These are phyloP conservation scores for Fragilaria radians DNA, from an alignment of 108 stramenopile species.

Conservation along the genomic window DNA sequence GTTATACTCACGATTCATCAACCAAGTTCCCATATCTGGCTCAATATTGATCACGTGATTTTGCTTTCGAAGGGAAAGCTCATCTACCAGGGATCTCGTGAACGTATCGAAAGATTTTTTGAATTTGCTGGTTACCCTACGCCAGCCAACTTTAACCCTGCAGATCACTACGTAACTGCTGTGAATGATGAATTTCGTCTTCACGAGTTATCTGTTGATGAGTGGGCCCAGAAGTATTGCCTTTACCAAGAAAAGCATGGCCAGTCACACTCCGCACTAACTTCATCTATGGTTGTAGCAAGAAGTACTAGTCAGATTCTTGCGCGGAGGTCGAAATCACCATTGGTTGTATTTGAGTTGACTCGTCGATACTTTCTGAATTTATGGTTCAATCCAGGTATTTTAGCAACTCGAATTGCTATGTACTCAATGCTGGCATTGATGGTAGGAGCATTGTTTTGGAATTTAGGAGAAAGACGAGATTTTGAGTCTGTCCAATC, in stretches of 20 bases:
- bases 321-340: not conserved
- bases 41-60: constrained; percentile 46
- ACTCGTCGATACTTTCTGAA: constrained; percentile 41
- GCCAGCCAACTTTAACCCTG: constrained; percentile 40
- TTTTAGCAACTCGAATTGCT: constrained; percentile 38
- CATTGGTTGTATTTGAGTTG: constrained; percentile 16
- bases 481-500: constrained; percentile 26
- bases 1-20: constrained; percentile 54
- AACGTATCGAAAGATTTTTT: constrained; percentile 50
- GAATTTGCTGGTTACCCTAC: constrained; percentile 29
- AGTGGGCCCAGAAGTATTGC: constrained; percentile 25
- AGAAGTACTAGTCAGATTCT: not conserved
- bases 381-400: constrained; percentile 52
- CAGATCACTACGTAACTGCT: constrained; percentile 35
- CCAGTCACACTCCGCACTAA: not conserved
- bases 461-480: constrained; percentile 25
- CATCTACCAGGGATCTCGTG: constrained; percentile 41
- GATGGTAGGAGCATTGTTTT: constrained; percentile 43
- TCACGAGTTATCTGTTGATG: constrained; percentile 28
- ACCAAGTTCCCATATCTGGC: constrained; percentile 46
- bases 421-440: constrained; percentile 53
- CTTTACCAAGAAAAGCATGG: constrained; percentile 4
- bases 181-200: constrained; percentile 39
- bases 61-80: constrained; percentile 42
- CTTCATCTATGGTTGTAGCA: no score